Base-by-base conservation (phyloP, 495 filamentous ascomycete species). In the Margaritispora aquatica region DNA sequence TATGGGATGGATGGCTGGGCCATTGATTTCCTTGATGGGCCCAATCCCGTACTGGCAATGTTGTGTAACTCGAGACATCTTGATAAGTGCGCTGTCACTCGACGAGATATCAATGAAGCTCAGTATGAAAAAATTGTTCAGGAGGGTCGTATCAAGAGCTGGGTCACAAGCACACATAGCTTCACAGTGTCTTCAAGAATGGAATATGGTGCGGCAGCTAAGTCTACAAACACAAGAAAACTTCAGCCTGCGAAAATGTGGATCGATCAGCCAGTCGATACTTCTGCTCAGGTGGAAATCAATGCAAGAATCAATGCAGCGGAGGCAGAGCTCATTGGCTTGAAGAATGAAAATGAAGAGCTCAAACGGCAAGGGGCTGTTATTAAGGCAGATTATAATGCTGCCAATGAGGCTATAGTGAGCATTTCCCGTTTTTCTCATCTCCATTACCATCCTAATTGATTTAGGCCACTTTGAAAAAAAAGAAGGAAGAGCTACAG, bases 21-120 rank as follows among this genome's bases (percentile, higher is more conserved):
- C 3, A 75, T 86, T 2, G 86, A 97, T 63, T 89, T 77, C 55
- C 66, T 99, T 11, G 77, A 81, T 23, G 94, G 92, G 0, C 94
- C 94, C 1, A 88, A 88, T 17, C 84, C 90, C 2, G 89, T 99
- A 1, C 72, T 97, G 26, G 84, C 89, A 22, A 91, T 95, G 86
- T 80, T 99, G 27, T 96, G 89, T 66, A 77, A 78, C 23, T 84
- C 88, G 53, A 76, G 75, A 21, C 75, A 70, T 22, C 62, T 97
- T 1, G 82, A 95, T 63, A 70, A 73, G n/a, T 87, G 86, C 0
- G 87, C 80, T 0, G 76, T 95, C 36, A 73, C 80, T 15, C 71
- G 83, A 44, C 67, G 64, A n/a, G 82, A 89, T 23, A 81, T 89
- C 27, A 80, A 70, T 1, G 79, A 88, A 5, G 72, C 81, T 26